Conservation (phyloP, 768 basidiomycete genomes). For the Lactarius deliciosus region DNA sequence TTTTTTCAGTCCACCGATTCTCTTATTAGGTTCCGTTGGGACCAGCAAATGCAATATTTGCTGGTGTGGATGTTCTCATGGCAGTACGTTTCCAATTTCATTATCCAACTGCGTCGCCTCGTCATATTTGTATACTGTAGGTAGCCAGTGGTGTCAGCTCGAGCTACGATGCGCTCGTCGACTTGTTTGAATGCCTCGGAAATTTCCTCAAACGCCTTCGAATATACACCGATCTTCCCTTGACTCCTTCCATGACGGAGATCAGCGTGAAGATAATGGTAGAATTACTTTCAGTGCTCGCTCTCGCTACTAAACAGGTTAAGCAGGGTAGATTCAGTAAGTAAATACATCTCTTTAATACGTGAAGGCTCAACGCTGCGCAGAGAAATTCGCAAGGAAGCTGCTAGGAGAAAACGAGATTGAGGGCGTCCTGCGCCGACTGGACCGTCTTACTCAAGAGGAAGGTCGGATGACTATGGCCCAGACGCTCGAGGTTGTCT, state of each 20-base stretch:
- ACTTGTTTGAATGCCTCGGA: background rate
- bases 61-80: background rate
- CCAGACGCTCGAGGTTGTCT: background rate
- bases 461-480: background rate
- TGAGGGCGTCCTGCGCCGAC: background rate
- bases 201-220: background rate
- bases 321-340: constrained; percentile 10
- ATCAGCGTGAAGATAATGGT: constrained; percentile 6
- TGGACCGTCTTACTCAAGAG: background rate
- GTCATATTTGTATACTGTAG: background rate
- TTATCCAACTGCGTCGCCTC: background rate
- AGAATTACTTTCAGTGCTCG: background rate
- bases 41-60: background rate
- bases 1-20: too few species aligned
- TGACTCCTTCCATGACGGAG: background rate
- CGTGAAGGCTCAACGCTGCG: background rate
- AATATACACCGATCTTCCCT: background rate
- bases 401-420: background rate
- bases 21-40: background rate
- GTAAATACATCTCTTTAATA: background rate
- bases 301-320: constrained; percentile 8
- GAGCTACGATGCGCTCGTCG: constrained; percentile 8
- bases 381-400: background rate
- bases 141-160: background rate
- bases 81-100: background rate